phyloP scores from a whole-genome alignment of 1,284 basidiomycete species.

The Irpex sp. region DNA sequence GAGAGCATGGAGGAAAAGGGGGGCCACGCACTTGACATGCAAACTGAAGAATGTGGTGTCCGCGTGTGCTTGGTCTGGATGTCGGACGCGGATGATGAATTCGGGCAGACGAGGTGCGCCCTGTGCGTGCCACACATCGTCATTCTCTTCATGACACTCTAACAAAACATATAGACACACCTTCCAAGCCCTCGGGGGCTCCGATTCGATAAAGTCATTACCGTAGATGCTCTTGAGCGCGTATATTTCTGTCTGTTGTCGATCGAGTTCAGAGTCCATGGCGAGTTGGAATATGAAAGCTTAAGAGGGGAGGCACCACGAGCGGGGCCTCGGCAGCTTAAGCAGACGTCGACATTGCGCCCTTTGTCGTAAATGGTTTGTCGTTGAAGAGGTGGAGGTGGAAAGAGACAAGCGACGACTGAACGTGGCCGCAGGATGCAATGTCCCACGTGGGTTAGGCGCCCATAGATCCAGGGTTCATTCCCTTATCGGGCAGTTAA shows the following conservation, averaged over 20 bases:
- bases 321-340: conserved; percentile 70
- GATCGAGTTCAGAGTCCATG: conserved; percentile 65
- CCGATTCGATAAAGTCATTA: conserved; percentile 66
- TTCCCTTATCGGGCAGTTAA: too few species aligned
- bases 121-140: conserved; percentile 32
- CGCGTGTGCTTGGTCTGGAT: conserved; percentile 53
- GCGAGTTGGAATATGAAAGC: conserved; percentile 20
- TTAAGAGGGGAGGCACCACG: conserved; percentile 54
- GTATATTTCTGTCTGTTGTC: conserved; percentile 71
- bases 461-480: too few species aligned
- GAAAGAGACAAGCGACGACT: too few species aligned
- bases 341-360: conserved; percentile 62
- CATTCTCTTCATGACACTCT: background rate
- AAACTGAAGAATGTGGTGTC: conserved; percentile 59
- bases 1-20: background rate
- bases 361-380: conserved; percentile 9
- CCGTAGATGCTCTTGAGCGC: conserved; percentile 75
- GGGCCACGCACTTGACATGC: conserved; percentile 55
- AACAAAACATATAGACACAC: conserved; percentile 33
- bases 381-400: too few species aligned
- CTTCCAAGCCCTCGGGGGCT: conserved; percentile 79
- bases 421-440: too few species aligned
- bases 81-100: conserved; percentile 66
- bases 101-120: conserved; percentile 64
- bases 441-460: too few species aligned